Evolutionary conservation across 148 eudicot species (phyloP).

Genomic region (Heliamphora exappendiculata): DNA sequence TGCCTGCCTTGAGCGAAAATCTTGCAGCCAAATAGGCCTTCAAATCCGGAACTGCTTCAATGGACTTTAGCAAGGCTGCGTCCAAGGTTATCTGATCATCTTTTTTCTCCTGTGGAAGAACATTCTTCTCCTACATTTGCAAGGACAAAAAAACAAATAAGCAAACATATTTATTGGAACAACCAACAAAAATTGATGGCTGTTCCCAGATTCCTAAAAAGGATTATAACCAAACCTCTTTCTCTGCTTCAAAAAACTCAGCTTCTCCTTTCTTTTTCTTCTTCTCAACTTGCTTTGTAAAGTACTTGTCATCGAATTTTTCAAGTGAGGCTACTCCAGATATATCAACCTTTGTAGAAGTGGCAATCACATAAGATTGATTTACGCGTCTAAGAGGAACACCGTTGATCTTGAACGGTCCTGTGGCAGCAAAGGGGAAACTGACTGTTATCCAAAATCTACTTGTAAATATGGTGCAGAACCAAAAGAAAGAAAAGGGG

Average conservation of each 20-base stretch:
- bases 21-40: constrained; percentile 61
- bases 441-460: neutral
- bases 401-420: constrained; percentile 24
- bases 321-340: constrained; percentile 13
- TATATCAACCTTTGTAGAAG: constrained; percentile 23
- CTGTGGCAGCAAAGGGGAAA: neutral
- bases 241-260: constrained; percentile 24
- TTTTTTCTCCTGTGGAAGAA: constrained; percentile 52
- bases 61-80: constrained; percentile 40
- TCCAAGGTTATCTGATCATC: constrained; percentile 65
- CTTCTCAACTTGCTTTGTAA: constrained; percentile 18
- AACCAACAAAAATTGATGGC: neutral
- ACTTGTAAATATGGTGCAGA: neutral
- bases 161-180: neutral
- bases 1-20: constrained; percentile 60
- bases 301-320: constrained; percentile 19
- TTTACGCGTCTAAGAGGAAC: constrained; percentile 24
- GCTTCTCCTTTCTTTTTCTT: constrained; percentile 22
- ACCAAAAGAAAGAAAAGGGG: neutral
- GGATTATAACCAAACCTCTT: constrained; percentile 17
- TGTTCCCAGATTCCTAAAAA: neutral
- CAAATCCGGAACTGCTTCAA: constrained; percentile 55
- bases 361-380: constrained; percentile 14
- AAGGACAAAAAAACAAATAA: neutral
- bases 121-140: constrained; percentile 40